Evolutionary conservation across 192 early-diverging fungal species (phyloP).

Genomic region (Funneliformis mosseae): DNA sequence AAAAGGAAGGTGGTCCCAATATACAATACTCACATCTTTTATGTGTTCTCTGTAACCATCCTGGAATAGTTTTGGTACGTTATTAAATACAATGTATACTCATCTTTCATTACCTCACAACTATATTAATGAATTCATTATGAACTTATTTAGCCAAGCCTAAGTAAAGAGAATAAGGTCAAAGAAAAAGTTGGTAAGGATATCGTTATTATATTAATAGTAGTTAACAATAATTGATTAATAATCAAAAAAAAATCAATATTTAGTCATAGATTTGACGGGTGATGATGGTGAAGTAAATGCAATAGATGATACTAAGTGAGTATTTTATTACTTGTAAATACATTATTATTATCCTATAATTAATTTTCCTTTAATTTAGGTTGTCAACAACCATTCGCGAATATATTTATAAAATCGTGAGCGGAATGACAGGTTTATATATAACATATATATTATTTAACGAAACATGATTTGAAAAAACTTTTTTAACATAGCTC

Average conservation of each 20-base stretch:
- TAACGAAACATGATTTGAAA: background rate
- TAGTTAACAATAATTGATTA: background rate
- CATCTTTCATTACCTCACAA: background rate
- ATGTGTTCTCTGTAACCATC: slow-evolving; percentile 60
- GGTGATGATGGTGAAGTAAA: slow-evolving; percentile 32
- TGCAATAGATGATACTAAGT: slow-evolving; percentile 27
- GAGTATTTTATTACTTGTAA: background rate
- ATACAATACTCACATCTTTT: slow-evolving; percentile 9
- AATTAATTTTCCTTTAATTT: background rate
- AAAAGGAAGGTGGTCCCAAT: background rate
- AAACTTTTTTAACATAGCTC: background rate
- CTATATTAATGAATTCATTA: background rate
- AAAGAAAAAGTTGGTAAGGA: background rate
- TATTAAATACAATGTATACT: background rate
- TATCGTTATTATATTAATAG: background rate
- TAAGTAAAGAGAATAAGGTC: background rate
- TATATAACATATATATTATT: background rate
- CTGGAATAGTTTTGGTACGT: slow-evolving; percentile 52
- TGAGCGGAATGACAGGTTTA: background rate
- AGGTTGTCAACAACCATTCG: background rate
- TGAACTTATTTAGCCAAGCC: background rate
- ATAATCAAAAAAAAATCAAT: background rate
- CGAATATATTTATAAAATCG: background rate
- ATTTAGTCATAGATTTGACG: background rate
- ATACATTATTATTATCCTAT: background rate